A percentile compares a stretch with the other conserved stretches of the same genome.
phyloP scores from a whole-genome alignment of 2,329 filamentous ascomycete species.

The Dactylellina haptotyla region DNA sequence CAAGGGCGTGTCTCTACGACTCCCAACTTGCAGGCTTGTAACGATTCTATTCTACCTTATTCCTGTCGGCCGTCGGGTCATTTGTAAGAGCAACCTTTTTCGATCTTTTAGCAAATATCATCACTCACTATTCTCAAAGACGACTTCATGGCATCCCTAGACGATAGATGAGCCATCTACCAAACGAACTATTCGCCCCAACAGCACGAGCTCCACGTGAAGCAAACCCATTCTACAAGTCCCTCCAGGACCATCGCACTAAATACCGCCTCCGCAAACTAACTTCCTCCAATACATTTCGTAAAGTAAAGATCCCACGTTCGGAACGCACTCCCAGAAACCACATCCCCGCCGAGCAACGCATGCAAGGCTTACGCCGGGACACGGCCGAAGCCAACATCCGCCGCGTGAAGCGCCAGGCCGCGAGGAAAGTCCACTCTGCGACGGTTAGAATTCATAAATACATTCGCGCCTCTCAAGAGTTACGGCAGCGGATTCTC shows the following conservation, averaged over 20 bases:
- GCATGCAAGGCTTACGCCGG: conserved; percentile 42
- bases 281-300: conserved; percentile 10
- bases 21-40: too few relatives aligned
- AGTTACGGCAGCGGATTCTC: conserved; percentile 32
- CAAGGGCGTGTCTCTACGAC: too few relatives aligned
- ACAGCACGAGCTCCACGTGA: conserved; percentile 17
- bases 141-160: conserved; percentile 1
- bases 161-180: conserved; percentile 45
- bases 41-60: too few relatives aligned
- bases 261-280: conserved; percentile 33
- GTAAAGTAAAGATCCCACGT: conserved; percentile 27
- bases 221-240: conserved; percentile 17
- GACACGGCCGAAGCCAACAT: conserved; percentile 34
- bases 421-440: conserved; percentile 9
- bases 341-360: conserved; percentile 28
- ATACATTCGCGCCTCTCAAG: conserved; percentile 25
- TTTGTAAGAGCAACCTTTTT: too few relatives aligned
- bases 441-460: conserved; percentile 14
- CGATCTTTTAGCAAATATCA: neutral
- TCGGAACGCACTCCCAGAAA: conserved; percentile 27
- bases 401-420: conserved; percentile 30
- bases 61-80: too few relatives aligned
- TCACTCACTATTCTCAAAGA: conserved; percentile 10
- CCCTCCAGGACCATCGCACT: conserved; percentile 34
- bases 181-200: conserved; percentile 14